A percentile compares a stretch with the other conserved stretches of the same genome.
Conservation (phyloP, 2,329 filamentous ascomycete species). For the Diaporthe sp. region DNA sequence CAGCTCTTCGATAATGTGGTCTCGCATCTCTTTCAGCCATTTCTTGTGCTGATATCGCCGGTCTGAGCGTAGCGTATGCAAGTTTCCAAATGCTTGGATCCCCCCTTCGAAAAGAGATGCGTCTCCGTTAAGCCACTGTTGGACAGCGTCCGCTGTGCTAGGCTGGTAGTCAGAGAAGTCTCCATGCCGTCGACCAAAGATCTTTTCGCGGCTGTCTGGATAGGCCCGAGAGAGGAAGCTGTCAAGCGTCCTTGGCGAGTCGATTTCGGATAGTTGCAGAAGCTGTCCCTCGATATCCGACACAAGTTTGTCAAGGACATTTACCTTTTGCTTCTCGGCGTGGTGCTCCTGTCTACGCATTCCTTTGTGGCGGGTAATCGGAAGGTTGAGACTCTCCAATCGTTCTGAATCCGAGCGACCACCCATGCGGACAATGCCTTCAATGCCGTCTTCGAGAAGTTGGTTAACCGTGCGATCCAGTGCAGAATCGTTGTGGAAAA, state of each 20-base stretch:
- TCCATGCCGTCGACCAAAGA: not conserved
- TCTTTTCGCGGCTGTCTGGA: not conserved
- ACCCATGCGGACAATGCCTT: slow-evolving; percentile 73
- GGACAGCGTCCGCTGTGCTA: slow-evolving; percentile 28
- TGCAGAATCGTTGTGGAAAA: slow-evolving; percentile 67
- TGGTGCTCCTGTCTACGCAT: not conserved
- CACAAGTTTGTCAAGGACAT: slow-evolving; percentile 40
- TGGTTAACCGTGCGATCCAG: slow-evolving; percentile 73
- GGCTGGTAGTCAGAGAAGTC: not conserved
- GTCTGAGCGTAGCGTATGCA: slow-evolving; percentile 38
- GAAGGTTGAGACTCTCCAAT: slow-evolving; percentile 66
- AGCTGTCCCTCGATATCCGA: not conserved
- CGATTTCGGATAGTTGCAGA: no score
- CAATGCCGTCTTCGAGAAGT: slow-evolving; percentile 62
- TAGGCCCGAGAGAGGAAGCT: not conserved
- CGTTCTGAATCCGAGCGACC: slow-evolving; percentile 67
- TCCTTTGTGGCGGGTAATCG: not conserved
- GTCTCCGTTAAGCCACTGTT: slow-evolving; percentile 44
- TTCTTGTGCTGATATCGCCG: slow-evolving; percentile 47
- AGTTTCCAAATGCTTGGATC: not conserved
- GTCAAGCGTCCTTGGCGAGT: no score
- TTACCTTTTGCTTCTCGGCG: slow-evolving; percentile 49
- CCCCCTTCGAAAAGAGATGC: not conserved
- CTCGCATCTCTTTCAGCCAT: slow-evolving; percentile 49
- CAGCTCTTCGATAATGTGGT: slow-evolving; percentile 42